These are phyloP conservation scores for Pichia sp. DNA, from an alignment of 1,139 yeast species.

Conservation along the genomic window DNA sequence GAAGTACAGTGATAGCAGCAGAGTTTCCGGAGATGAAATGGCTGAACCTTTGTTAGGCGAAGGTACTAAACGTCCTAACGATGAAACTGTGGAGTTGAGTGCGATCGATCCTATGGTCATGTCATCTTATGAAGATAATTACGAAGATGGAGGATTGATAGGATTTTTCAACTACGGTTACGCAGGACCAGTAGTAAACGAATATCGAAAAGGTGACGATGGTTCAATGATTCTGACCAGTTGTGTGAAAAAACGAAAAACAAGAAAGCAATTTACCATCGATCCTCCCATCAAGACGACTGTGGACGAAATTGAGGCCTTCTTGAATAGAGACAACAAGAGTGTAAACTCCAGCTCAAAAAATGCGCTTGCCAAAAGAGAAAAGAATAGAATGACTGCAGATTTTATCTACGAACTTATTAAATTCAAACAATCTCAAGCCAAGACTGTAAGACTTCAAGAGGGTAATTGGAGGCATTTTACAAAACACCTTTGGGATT, in stretches of 20 bases:
- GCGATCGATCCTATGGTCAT: slow-evolving; percentile 15
- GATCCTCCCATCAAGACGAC: slow-evolving; percentile 22
- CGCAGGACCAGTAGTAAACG: slow-evolving; percentile 12
- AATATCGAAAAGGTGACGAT: slow-evolving; percentile 6
- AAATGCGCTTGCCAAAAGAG: slow-evolving; percentile 24
- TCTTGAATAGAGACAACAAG: slow-evolving; percentile 28
- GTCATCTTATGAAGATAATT: slow-evolving; percentile 17
- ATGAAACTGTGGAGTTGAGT: slow-evolving; percentile 14
- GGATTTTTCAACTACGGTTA: slow-evolving; percentile 19
- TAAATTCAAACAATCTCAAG: slow-evolving; percentile 21
- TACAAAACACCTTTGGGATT: slow-evolving; percentile 16
- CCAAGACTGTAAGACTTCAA: slow-evolving; percentile 19
- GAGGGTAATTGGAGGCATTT: slow-evolving; percentile 29
- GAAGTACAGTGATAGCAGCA: neutral
- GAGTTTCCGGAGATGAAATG: neutral
- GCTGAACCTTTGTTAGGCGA: neutral
- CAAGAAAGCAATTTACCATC: slow-evolving; percentile 22
- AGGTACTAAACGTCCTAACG: slow-evolving; percentile 13
- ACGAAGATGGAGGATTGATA: slow-evolving; percentile 5
- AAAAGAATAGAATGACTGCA: slow-evolving; percentile 27
- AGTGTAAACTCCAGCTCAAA: slow-evolving; percentile 26
- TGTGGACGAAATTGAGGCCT: slow-evolving; percentile 21
- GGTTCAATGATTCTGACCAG: slow-evolving; percentile 14
- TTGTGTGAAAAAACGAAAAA: slow-evolving; percentile 16
- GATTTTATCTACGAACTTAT: slow-evolving; percentile 28